phyloP scores from a whole-genome alignment of 441 rosid genomes.

The Dalechampia spathulata region DNA sequence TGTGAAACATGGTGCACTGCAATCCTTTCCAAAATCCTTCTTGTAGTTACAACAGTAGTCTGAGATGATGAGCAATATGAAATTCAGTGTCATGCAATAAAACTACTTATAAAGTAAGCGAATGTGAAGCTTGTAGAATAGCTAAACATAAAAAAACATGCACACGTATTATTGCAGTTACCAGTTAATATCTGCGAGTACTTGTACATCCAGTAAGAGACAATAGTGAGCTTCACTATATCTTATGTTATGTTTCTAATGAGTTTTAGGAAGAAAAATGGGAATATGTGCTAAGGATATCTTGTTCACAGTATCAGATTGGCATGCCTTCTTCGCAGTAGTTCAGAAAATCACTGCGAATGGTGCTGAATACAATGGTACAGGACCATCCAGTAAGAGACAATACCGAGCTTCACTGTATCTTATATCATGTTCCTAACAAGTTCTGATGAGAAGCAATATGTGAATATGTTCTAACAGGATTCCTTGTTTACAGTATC shows the following conservation, averaged over 20 bases:
- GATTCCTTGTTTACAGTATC: not conserved
- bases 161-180: not conserved
- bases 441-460: too few relatives aligned
- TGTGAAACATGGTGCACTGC: conserved; percentile 74
- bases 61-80: conserved; percentile 20
- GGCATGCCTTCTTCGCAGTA: not conserved
- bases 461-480: too few relatives aligned
- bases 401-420: too few relatives aligned
- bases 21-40: conserved; percentile 84
- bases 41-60: conserved; percentile 85
- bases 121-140: not conserved
- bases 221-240: not conserved
- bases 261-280: not conserved
- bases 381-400: too few relatives aligned
- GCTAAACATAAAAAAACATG: not conserved
- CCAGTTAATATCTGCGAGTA: not conserved
- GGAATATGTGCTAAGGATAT: too few relatives aligned
- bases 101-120: too few relatives aligned
- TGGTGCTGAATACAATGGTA: not conserved
- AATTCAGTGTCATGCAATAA: too few relatives aligned
- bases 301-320: not conserved
- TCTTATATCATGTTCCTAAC: too few relatives aligned
- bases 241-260: not conserved
- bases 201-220: not conserved
- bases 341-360: not conserved